These are phyloP conservation scores for Hypoxylon sp. DNA, from an alignment of 2,329 filamentous ascomycete species.

Conservation along the genomic window DNA sequence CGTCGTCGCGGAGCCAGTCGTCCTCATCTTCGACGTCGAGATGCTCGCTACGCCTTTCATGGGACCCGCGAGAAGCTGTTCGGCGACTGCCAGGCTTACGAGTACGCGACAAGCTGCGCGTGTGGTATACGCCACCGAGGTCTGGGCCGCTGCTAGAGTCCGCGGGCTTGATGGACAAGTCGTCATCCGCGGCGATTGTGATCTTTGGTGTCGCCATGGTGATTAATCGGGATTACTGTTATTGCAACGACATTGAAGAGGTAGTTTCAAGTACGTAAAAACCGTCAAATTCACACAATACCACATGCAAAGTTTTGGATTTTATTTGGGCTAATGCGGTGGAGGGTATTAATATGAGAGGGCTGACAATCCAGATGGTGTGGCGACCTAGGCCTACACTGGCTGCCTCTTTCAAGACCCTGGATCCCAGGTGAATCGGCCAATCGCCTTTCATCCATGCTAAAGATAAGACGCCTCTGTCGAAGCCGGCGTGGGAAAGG, in stretches of 20 bases:
- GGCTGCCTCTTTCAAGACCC: slow-evolving; percentile 10
- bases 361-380: slow-evolving; percentile 11
- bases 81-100: slow-evolving; percentile 44
- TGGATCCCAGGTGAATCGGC: slow-evolving; percentile 28
- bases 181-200: slow-evolving; percentile 52
- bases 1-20: slow-evolving; percentile 54
- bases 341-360: slow-evolving; percentile 23
- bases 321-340: slow-evolving; percentile 13
- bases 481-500: slow-evolving; percentile 24
- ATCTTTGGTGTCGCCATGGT: slow-evolving; percentile 49
- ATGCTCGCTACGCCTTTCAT: slow-evolving; percentile 46
- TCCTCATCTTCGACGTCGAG: slow-evolving; percentile 55
- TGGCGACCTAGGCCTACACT: slow-evolving; percentile 22
- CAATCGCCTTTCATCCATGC: slow-evolving; percentile 20
- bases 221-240: slow-evolving; percentile 21
- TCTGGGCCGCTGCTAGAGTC: slow-evolving; percentile 25
- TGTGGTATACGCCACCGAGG: slow-evolving; percentile 55
- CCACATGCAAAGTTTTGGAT: slow-evolving; percentile 1
- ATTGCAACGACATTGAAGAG: slow-evolving; percentile 16
- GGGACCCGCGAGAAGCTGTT: slow-evolving; percentile 47
- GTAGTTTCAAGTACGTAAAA: slow-evolving; percentile 17
- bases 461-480: slow-evolving; percentile 16
- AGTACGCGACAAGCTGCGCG: slow-evolving; percentile 51
- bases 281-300: background rate
- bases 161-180: slow-evolving; percentile 46